These are phyloP conservation scores for Orbilia brochopaga DNA, from an alignment of 2,329 filamentous ascomycete genomes.

Conservation along the genomic window DNA sequence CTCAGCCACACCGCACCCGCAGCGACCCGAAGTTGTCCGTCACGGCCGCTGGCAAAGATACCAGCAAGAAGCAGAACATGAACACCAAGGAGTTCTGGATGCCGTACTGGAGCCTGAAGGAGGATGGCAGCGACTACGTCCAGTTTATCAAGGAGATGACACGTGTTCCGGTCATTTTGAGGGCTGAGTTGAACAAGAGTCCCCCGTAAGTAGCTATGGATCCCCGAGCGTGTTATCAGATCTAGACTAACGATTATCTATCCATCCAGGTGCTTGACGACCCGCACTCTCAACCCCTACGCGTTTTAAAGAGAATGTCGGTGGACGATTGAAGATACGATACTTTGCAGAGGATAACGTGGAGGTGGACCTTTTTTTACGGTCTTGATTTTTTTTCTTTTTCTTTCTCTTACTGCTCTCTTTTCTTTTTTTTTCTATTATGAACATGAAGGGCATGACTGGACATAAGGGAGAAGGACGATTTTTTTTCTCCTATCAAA, in stretches of 20 bases:
- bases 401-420: constrained; percentile 52
- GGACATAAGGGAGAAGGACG: constrained; percentile 54
- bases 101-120: constrained; percentile 83
- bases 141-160: constrained; percentile 99
- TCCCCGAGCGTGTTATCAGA: constrained; percentile 8
- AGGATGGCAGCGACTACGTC: constrained; percentile 93
- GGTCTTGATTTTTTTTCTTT: constrained; percentile 53
- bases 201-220: constrained; percentile 80
- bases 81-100: constrained; percentile 87
- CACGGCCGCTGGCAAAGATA: constrained; percentile 70
- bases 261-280: constrained; percentile 83
- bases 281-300: constrained; percentile 80
- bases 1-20: constrained; percentile 80
- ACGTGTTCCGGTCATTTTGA: constrained; percentile 93
- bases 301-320: constrained; percentile 62
- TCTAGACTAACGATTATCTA: constrained; percentile 58
- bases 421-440: constrained; percentile 52
- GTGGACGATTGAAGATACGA: constrained; percentile 53
- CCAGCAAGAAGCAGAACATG: constrained; percentile 70
- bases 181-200: constrained; percentile 98
- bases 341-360: constrained; percentile 22
- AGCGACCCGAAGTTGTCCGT: constrained; percentile 87
- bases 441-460: constrained; percentile 56
- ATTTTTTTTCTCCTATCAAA: constrained; percentile 53
- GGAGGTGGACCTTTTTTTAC: constrained; percentile 52